phyloP scores from a whole-genome alignment of 768 basidiomycete genomes.

The Trametopsis cervina region DNA sequence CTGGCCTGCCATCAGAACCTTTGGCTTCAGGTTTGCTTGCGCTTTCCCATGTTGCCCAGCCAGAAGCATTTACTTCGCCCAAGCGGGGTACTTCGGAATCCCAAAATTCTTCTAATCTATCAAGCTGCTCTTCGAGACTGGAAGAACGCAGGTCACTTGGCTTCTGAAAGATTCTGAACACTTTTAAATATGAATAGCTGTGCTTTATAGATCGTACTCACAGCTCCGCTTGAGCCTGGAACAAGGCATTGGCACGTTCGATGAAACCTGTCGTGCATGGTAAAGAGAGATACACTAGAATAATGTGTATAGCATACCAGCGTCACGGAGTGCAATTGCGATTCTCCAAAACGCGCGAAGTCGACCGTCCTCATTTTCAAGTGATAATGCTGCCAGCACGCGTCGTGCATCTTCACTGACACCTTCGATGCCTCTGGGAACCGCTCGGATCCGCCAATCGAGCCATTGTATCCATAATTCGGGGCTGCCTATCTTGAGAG shows the following conservation, averaged over 20 bases:
- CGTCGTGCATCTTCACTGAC: slow-evolving; percentile 46
- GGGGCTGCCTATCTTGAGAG: slow-evolving; percentile 42
- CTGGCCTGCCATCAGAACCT: slow-evolving; percentile 9
- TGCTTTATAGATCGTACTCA: slow-evolving; percentile 30
- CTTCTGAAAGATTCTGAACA: slow-evolving; percentile 47
- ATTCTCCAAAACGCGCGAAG: slow-evolving; percentile 69
- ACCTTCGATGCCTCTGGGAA: slow-evolving; percentile 41
- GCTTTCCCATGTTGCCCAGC: slow-evolving; percentile 62
- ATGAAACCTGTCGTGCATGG: slow-evolving; percentile 43
- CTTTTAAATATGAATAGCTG: neutral
- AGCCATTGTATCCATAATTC: slow-evolving; percentile 77
- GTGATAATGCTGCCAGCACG: slow-evolving; percentile 35
- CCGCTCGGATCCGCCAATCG: slow-evolving; percentile 59
- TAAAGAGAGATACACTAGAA: neutral
- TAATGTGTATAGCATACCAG: slow-evolving; percentile 45
- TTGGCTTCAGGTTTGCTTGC: slow-evolving; percentile 32
- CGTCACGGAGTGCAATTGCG: slow-evolving; percentile 52
- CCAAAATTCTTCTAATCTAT: slow-evolving; percentile 75
- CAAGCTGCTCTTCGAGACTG: slow-evolving; percentile 43
- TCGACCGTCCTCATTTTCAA: slow-evolving; percentile 32
- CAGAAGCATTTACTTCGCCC: slow-evolving; percentile 57
- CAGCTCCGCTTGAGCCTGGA: slow-evolving; percentile 83
- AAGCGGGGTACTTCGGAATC: slow-evolving; percentile 74
- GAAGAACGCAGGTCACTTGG: slow-evolving; percentile 39
- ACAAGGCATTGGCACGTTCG: slow-evolving; percentile 70